Evolutionary conservation across 768 basidiomycete genomes (phyloP).

Genomic region (Mycena chlorophos): DNA sequence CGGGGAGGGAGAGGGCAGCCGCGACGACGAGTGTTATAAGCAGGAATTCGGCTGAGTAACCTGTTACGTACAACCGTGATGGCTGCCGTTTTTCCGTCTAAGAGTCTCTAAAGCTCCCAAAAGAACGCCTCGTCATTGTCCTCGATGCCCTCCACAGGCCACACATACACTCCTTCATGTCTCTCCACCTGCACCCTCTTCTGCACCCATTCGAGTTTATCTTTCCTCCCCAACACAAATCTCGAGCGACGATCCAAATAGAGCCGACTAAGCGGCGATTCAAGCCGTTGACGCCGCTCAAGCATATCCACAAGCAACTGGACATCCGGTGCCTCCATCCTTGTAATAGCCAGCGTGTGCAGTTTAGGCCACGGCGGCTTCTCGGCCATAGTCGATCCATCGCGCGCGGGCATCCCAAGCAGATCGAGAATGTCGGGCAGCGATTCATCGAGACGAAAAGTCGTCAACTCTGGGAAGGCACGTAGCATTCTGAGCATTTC

Average conservation of each 20-base stretch:
- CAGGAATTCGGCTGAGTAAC: conserved; percentile 1
- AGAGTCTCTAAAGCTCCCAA: conserved; percentile 20
- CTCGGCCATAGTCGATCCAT: conserved; percentile 6
- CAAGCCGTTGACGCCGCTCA: conserved; percentile 23
- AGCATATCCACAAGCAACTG: conserved; percentile 34
- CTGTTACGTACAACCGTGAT: conserved; percentile 1
- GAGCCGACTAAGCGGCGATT: conserved; percentile 24
- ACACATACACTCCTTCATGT: conserved; percentile 31
- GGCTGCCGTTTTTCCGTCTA: not conserved
- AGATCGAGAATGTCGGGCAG: conserved; percentile 32
- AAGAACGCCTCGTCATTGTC: conserved; percentile 33
- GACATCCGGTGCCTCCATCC: conserved; percentile 34
- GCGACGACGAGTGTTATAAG: not conserved
- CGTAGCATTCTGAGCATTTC: conserved; percentile 35
- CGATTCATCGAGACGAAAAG: conserved; percentile 37
- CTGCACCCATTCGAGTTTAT: conserved; percentile 23
- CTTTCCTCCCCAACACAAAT: conserved; percentile 29
- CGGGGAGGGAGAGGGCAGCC: conserved; percentile 4
- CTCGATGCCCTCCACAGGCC: conserved; percentile 43
- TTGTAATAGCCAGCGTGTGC: conserved; percentile 33
- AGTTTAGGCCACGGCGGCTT: conserved; percentile 37
- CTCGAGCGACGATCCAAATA: conserved; percentile 41
- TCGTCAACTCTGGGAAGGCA: conserved; percentile 37
- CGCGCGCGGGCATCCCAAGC: conserved; percentile 28
- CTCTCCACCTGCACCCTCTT: conserved; percentile 33